phyloP scores from a whole-genome alignment of 441 rosid genomes.

The Cnidoscolus chayamansa region DNA sequence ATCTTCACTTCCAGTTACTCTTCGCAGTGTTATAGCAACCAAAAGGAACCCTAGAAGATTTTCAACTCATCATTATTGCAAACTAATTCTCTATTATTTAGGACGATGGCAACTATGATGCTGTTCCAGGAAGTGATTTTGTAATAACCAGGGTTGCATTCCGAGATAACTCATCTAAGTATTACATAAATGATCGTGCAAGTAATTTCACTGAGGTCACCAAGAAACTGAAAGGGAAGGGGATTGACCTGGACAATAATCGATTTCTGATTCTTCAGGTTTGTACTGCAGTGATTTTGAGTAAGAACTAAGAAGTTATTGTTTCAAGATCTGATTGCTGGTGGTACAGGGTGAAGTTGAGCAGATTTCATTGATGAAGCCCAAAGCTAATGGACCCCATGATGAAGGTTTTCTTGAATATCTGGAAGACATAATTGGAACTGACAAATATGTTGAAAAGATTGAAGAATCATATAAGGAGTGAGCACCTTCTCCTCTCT shows the following conservation, averaged over 20 bases:
- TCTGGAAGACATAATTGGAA: slow-evolving; percentile 93
- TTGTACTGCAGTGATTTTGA: not conserved
- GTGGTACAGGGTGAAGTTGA: slow-evolving; percentile 89
- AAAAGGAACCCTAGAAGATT: not conserved
- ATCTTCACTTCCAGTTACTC: too few species aligned
- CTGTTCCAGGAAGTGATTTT: slow-evolving; percentile 86
- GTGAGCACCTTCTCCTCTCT: slow-evolving; percentile 45
- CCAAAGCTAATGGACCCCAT: slow-evolving; percentile 92
- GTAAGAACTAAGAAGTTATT: slow-evolving; percentile 5
- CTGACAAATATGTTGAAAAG: slow-evolving; percentile 84
- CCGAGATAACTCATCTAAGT: slow-evolving; percentile 95
- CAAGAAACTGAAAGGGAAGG: slow-evolving; percentile 79
- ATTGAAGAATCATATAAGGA: slow-evolving; percentile 76
- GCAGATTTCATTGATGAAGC: slow-evolving; percentile 97
- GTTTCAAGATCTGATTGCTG: slow-evolving; percentile 17
- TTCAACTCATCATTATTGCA: slow-evolving; percentile 10
- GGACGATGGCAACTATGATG: slow-evolving; percentile 82
- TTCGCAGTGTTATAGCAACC: not conserved
- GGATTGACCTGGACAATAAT: slow-evolving; percentile 94
- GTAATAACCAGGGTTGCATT: slow-evolving; percentile 84
- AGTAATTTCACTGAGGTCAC: slow-evolving; percentile 98
- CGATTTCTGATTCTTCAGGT: slow-evolving; percentile 98
- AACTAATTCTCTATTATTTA: slow-evolving; percentile 30
- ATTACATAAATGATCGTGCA: slow-evolving; percentile 67
- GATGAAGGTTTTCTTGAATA: slow-evolving; percentile 99